Conservation (phyloP, 1,284 basidiomycete species). For the Boletellus sp. region DNA sequence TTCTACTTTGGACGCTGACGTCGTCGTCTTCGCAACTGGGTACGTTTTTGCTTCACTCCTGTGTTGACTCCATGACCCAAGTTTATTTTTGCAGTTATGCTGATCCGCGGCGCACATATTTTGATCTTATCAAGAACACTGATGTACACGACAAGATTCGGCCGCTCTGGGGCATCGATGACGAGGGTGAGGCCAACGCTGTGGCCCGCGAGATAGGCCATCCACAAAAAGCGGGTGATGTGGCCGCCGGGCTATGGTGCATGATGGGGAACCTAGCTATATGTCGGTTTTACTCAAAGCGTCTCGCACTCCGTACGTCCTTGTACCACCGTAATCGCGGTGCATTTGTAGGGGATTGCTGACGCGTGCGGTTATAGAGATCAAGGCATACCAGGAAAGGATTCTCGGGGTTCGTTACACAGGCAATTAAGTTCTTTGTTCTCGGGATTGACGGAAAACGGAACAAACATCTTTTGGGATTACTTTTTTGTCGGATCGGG, state of each 20-base stretch:
- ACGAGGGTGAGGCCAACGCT: constrained; percentile 61
- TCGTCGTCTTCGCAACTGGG: constrained; percentile 63
- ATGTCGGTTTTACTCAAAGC: constrained; percentile 40
- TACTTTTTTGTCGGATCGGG: background rate
- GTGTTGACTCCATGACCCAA: constrained; percentile 12
- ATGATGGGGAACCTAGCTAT: constrained; percentile 34
- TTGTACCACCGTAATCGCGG: background rate
- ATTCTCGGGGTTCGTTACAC: constrained; percentile 43
- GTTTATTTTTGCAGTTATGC: constrained; percentile 32
- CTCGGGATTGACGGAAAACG: background rate
- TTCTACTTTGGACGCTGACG: constrained; percentile 57
- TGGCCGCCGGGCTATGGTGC: constrained; percentile 49
- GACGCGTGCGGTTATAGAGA: constrained; percentile 47
- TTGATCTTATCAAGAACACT: constrained; percentile 22
- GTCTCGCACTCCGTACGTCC: constrained; percentile 38
- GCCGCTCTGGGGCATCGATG: constrained; percentile 60
- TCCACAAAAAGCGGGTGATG: constrained; percentile 28
- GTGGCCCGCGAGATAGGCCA: constrained; percentile 52
- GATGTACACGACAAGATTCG: constrained; percentile 30
- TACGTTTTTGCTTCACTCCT: constrained; percentile 16
- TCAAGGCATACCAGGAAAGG: constrained; percentile 57
- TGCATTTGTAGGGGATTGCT: constrained; percentile 28
- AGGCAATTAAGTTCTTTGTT: background rate
- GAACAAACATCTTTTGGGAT: background rate
- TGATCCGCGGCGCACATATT: constrained; percentile 27